A percentile compares a stretch with the other conserved stretches of the same genome.
Conservation (phyloP, 495 filamentous ascomycete species). For the Podospora sp. region DNA sequence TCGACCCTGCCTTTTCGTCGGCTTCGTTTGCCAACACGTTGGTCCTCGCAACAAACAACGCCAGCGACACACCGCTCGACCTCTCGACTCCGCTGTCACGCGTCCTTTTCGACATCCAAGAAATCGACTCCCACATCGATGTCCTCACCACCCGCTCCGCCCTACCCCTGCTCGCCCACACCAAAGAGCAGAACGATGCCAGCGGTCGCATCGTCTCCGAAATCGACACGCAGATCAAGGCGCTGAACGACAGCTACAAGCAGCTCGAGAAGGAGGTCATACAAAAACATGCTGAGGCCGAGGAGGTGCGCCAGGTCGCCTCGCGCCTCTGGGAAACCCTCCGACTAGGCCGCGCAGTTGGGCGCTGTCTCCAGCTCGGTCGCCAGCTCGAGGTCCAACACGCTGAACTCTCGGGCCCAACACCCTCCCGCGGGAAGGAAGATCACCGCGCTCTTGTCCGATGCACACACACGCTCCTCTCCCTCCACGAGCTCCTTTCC, state of each 20-base stretch:
- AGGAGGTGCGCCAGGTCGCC: constrained; percentile 72
- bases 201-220: constrained; percentile 68
- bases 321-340: constrained; percentile 77
- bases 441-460: constrained; percentile 78
- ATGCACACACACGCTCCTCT: constrained; percentile 74
- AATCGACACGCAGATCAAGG: constrained; percentile 73
- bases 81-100: constrained; percentile 90
- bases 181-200: constrained; percentile 68
- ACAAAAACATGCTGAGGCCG: constrained; percentile 77
- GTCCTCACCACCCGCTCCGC: constrained; percentile 82
- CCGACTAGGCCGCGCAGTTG: constrained; percentile 73
- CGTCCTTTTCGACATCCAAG: constrained; percentile 95
- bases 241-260: constrained; percentile 79
- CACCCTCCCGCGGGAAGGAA: constrained; percentile 50
- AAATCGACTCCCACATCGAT: constrained; percentile 95
- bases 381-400: constrained; percentile 84
- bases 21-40: constrained; percentile 83
- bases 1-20: constrained; percentile 80
- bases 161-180: constrained; percentile 79
- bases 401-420: constrained; percentile 46
- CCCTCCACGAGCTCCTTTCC: constrained; percentile 70
- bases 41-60: constrained; percentile 87
- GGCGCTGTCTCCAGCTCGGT: constrained; percentile 73
- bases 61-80: constrained; percentile 85
- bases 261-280: constrained; percentile 82